phyloP scores from a whole-genome alignment of 164 flowering plant species.

The Annona squamosa region DNA sequence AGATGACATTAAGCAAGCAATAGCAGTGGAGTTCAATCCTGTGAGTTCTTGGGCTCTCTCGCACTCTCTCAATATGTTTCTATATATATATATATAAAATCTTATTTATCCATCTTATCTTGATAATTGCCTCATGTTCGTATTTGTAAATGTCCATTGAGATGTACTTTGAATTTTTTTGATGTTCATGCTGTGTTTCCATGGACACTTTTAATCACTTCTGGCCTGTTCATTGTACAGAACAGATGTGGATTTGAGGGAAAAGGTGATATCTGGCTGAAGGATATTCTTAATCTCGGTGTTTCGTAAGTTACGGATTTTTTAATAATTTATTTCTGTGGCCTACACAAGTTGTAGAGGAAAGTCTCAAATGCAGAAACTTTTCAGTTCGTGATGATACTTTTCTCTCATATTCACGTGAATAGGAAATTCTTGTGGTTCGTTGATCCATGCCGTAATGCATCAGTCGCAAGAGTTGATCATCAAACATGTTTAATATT shows the following conservation, averaged over 20 bases:
- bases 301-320: constrained; percentile 59
- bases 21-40: constrained; percentile 69
- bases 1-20: constrained; percentile 65
- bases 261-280: constrained; percentile 88
- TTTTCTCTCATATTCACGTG: too few relatives aligned
- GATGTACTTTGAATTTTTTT: not conserved
- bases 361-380: not conserved
- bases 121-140: not conserved
- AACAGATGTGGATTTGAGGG: constrained; percentile 93
- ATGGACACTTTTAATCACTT: not conserved
- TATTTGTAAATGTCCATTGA: not conserved
- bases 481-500: not conserved
- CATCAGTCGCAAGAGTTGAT: not conserved
- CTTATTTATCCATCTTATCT: not conserved
- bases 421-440: not conserved
- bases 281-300: constrained; percentile 93
- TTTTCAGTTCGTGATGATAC: not conserved
- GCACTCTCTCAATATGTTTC: not conserved
- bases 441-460: not conserved
- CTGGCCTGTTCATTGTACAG: constrained; percentile 28
- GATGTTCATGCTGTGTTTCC: not conserved
- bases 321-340: not conserved
- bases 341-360: not conserved
- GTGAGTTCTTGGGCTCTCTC: constrained; percentile 35
- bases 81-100: not conserved